Evolutionary conservation across 2,329 filamentous ascomycete species (phyloP).

Genomic region (Beauveria bassiana): DNA sequence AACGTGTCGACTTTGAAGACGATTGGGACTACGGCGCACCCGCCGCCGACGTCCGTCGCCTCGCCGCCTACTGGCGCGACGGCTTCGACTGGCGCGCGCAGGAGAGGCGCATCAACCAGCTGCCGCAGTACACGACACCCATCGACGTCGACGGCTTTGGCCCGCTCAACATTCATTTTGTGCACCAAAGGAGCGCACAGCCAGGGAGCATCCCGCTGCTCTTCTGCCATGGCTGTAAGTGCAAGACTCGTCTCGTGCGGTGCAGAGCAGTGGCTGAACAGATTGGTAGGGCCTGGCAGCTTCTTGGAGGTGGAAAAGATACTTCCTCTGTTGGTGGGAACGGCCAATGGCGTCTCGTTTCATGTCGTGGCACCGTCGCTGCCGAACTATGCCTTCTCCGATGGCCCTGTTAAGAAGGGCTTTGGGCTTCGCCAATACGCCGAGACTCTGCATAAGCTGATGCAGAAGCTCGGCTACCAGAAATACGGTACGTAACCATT

Average conservation of each 20-base stretch:
- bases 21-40: constrained; percentile 19
- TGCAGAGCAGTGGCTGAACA: background rate
- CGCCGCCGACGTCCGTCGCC: constrained; percentile 19
- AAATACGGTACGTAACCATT: constrained; percentile 21
- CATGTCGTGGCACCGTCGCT: constrained; percentile 51
- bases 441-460: constrained; percentile 59
- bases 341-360: constrained; percentile 34
- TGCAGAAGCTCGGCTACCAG: constrained; percentile 55
- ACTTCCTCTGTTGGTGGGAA: constrained; percentile 37
- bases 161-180: constrained; percentile 50
- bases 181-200: constrained; percentile 44
- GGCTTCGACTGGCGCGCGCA: constrained; percentile 50
- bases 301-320: constrained; percentile 61
- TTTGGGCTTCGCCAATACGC: constrained; percentile 28
- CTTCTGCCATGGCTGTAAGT: constrained; percentile 31
- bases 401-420: constrained; percentile 21
- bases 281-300: constrained; percentile 50
- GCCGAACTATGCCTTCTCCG: constrained; percentile 41
- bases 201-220: constrained; percentile 50
- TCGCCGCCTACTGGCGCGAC: constrained; percentile 23
- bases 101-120: constrained; percentile 46
- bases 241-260: background rate
- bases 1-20: constrained; percentile 11
- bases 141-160: constrained; percentile 48
- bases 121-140: constrained; percentile 45